Base-by-base conservation (phyloP, 129 eudicot species). In the Saussurea involucrata region DNA sequence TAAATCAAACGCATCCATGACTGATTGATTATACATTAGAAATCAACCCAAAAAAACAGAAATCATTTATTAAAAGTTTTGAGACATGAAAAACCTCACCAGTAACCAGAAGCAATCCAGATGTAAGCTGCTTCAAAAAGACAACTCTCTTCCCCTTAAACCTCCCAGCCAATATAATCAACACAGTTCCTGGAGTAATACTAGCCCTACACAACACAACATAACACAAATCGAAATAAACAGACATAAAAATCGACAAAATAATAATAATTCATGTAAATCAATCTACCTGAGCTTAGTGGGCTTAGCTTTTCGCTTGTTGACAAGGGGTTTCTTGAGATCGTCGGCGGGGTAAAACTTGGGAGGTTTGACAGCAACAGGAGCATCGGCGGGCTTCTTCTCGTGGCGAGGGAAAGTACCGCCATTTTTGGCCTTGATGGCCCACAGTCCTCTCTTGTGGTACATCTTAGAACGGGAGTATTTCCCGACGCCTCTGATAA, bases 381-480 rank as follows among this genome's bases (percentile, higher is more conserved):
- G 67, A 11, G 61, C 78, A 7, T 64, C 75, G 55, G 83, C 80
- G 24, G 86, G 64, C 74, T 84, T 82, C 33, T 74, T 53, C 24
- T 71, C 81, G 73, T 82, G 89, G 40, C 24, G 24, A 1, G 95
- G 95, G 81, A 89, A 87, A 13, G 40, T 78, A 69, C 95, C 95
- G 68, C 91, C 91, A 70, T 89, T 80, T 20, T 89, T 89, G 60
- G 91, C 91, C 77, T 89, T 89, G 85, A 89, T 89, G 8, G 95
- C 95, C 91, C 91, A 89, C 0, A 89, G 82, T 37, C 95, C 95
- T 8, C 91, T 73, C 89, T 89, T 87, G 83, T 89, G 95, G 81
- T 89, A 89, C 95, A 89, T 87, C 72, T 74, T n/a, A 3, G 92
- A 89, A 8, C 91, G 79, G 0, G 91, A 84, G 73, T 55, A 76